These are phyloP conservation scores for Gyrodon lividus DNA, from an alignment of 768 basidiomycete species.

Conservation along the genomic window DNA sequence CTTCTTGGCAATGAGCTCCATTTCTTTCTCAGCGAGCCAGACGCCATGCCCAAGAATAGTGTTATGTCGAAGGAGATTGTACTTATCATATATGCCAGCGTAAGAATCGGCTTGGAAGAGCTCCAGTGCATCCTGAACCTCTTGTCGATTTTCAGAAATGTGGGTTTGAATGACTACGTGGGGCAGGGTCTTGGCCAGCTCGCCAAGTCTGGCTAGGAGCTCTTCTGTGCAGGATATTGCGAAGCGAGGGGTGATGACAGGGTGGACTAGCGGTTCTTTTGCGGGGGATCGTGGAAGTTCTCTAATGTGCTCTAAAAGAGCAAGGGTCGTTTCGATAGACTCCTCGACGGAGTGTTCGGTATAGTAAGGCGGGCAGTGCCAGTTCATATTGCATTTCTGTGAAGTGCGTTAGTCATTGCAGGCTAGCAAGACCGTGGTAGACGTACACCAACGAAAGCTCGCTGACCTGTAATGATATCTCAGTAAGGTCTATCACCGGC, in stretches of 20 bases:
- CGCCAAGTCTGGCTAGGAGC: slow-evolving; percentile 63
- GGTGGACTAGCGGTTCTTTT: slow-evolving; percentile 69
- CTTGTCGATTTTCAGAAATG: slow-evolving; percentile 78
- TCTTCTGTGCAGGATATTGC: slow-evolving; percentile 82
- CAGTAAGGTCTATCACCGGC: slow-evolving; percentile 5
- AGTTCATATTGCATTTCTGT: slow-evolving; percentile 36
- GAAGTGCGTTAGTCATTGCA: slow-evolving; percentile 4
- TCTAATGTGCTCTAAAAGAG: slow-evolving; percentile 70
- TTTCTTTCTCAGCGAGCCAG: slow-evolving; percentile 71
- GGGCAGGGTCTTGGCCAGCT: slow-evolving; percentile 56
- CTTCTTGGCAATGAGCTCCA: slow-evolving; percentile 62
- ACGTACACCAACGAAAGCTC: slow-evolving; percentile 82
- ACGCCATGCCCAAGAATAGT: slow-evolving; percentile 90
- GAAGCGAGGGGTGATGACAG: slow-evolving; percentile 94
- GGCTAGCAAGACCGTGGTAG: neutral
- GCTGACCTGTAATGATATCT: slow-evolving; percentile 53
- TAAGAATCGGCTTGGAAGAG: slow-evolving; percentile 74
- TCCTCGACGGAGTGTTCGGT: slow-evolving; percentile 56
- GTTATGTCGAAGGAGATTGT: slow-evolving; percentile 69
- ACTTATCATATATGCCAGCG: slow-evolving; percentile 78
- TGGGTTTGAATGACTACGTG: slow-evolving; percentile 86
- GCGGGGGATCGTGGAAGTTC: slow-evolving; percentile 41
- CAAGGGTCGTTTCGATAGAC: slow-evolving; percentile 62
- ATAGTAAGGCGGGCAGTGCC: slow-evolving; percentile 77
- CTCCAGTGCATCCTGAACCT: slow-evolving; percentile 62